These are phyloP conservation scores for Stagonosporopsis cucurbitacearum DNA, from an alignment of 2,329 filamentous ascomycete genomes.

Conservation along the genomic window DNA sequence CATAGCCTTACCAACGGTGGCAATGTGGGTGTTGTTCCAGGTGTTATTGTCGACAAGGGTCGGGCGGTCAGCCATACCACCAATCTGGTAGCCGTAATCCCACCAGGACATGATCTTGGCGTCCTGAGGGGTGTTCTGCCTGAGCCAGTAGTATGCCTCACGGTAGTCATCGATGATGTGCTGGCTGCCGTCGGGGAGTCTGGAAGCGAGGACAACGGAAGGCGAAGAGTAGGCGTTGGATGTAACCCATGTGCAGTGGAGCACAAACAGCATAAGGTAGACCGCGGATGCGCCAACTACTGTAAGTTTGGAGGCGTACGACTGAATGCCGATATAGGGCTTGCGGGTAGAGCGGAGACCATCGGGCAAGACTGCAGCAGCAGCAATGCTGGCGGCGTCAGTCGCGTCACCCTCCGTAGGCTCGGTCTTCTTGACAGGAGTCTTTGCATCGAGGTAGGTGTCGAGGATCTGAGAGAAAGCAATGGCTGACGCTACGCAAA, in stretches of 20 bases:
- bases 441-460: slow-evolving; percentile 74
- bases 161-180: slow-evolving; percentile 99
- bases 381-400: slow-evolving; percentile 48
- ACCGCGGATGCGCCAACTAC: slow-evolving; percentile 74
- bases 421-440: slow-evolving; percentile 59
- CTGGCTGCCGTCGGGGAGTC: slow-evolving; percentile 90
- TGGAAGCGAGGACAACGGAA: slow-evolving; percentile 92
- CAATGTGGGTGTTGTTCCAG: slow-evolving; percentile 99
- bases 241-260: slow-evolving; percentile 99
- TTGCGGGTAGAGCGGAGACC: slow-evolving; percentile 73
- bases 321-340: slow-evolving; percentile 84
- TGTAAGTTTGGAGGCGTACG: slow-evolving; percentile 76
- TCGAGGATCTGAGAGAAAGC: slow-evolving; percentile 88
- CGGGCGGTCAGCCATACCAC: slow-evolving; percentile 97
- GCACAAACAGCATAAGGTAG: slow-evolving; percentile 91
- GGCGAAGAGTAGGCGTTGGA: slow-evolving; percentile 99
- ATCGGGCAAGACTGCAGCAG: slow-evolving; percentile 58
- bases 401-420: slow-evolving; percentile 54
- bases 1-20: slow-evolving; percentile 99
- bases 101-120: slow-evolving; percentile 99
- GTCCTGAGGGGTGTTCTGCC: slow-evolving; percentile 92
- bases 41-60: slow-evolving; percentile 99
- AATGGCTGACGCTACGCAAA: slow-evolving; percentile 92
- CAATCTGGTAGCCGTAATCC: slow-evolving; percentile 99
- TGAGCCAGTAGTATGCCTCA: slow-evolving; percentile 99